phyloP scores from a whole-genome alignment of 352 stramenopile genomes.

The Phytopythium ostracodes region DNA sequence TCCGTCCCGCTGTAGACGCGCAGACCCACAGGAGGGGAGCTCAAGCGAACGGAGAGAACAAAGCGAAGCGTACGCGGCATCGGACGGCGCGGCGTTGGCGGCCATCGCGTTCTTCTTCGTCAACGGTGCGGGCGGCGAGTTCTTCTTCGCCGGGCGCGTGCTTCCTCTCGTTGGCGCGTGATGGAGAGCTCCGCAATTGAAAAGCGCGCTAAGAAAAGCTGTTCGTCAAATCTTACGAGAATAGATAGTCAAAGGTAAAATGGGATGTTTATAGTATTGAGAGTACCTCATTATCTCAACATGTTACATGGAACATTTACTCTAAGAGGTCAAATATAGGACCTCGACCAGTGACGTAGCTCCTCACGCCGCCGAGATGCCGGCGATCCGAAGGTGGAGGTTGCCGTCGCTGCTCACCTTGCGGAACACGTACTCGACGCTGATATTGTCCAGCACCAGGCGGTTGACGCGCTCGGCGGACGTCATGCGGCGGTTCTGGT shows the following conservation, averaged over 20 bases:
- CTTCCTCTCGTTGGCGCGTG: background rate
- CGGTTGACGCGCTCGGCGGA: conserved; percentile 29
- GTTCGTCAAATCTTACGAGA: too few species aligned
- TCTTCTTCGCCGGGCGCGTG: background rate
- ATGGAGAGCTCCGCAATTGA: background rate
- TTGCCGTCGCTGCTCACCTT: conserved; percentile 7
- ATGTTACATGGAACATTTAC: background rate
- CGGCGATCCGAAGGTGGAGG: conserved; percentile 7
- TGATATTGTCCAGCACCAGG: conserved; percentile 56
- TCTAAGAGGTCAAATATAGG: background rate
- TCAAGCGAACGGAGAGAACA: background rate
- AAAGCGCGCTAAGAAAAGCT: conserved; percentile 7
- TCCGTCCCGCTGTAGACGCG: background rate
- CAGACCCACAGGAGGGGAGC: background rate
- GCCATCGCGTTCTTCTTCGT: background rate
- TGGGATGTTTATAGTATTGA: too few species aligned
- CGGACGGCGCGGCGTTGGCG: conserved; percentile 5
- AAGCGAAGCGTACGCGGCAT: conserved; percentile 1
- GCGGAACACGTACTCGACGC: conserved; percentile 46
- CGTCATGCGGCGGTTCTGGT: conserved; percentile 54
- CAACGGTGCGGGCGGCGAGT: too few species aligned
- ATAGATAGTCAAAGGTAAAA: too few species aligned
- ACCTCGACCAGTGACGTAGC: background rate
- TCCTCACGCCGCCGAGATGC: background rate
- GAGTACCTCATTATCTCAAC: background rate